Base-by-base conservation (phyloP, 2,329 filamentous ascomycete genomes). In the Sphaerulina musiva region DNA sequence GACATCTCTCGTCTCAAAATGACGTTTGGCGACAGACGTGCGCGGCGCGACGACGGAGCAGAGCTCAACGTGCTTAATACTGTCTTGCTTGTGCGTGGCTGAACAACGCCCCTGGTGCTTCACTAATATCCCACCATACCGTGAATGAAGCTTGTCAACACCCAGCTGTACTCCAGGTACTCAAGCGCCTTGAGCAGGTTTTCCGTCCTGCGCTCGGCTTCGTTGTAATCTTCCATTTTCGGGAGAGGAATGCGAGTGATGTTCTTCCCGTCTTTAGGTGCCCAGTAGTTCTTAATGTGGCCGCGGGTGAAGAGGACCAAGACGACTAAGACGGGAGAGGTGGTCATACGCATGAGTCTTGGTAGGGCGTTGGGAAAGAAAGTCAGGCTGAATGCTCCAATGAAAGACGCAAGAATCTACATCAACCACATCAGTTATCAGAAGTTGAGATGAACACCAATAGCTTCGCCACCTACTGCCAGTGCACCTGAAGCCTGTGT, bases 401-500 rank as follows among this genome's bases (percentile, higher is more conserved):
- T 43, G 47, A 68, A 46, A 11, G 67, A 70, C 12, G 61, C 54
- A 23, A 69, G 46, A 42, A 68, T 62, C 67, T 69, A 46, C 17
- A 26, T 12, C 36, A 36, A 36, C 34, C 10, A 29, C 6, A 49
- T 53, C n/a, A n/a, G 54, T 49, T n/a, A 51, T 47, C 34, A 53
- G 44, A 40, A 32, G 48, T 31, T 20, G 14, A 20, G 17, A n/a
- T 9, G 12, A 20, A 14, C 9, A 20, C 20, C 20, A 20, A 20
- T 20, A 1, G 43, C 12, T 26, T 17, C 3, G 11, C 7, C 8
- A 58, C 63, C 40, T 59, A 76, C 71, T 10, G 73, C 66, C 11
- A 72, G 39, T 23, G 71, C 71, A 9, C 69, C 73, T 41, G 69
- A 68, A 1, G 69, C 68, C 55, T 76, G 74, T 0, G 75, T 78